These are phyloP conservation scores for Penicillium hesseltinei DNA, from an alignment of 2,329 filamentous ascomycete genomes.

Conservation along the genomic window DNA sequence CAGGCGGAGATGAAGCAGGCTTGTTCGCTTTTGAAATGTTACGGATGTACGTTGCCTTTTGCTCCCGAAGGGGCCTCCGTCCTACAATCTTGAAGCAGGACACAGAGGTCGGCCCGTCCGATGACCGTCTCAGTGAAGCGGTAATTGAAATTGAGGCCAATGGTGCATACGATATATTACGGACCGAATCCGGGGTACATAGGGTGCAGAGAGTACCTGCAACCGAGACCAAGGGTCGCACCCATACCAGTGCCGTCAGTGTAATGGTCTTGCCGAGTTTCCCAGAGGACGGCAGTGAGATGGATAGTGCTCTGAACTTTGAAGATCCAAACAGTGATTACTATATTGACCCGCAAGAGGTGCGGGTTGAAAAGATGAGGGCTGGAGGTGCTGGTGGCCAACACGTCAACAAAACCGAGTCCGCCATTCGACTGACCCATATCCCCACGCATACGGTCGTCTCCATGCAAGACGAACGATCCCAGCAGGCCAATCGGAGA, in stretches of 20 bases:
- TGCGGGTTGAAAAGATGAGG: constrained; percentile 83
- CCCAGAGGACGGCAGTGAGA: constrained; percentile 53
- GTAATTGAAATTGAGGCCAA: constrained; percentile 76
- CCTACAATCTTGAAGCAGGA: constrained; percentile 76
- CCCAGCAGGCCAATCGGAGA: constrained; percentile 84
- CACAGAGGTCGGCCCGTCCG: constrained; percentile 63
- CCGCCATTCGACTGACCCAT: constrained; percentile 89
- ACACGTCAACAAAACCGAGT: constrained; percentile 98
- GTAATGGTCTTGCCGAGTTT: constrained; percentile 91
- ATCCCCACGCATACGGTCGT: constrained; percentile 82
- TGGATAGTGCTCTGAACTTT: constrained; percentile 58
- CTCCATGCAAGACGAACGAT: constrained; percentile 87
- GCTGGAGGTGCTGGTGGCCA: constrained; percentile 90
- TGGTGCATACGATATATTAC: constrained; percentile 76
- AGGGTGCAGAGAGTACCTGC: constrained; percentile 89
- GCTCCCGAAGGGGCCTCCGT: constrained; percentile 65
- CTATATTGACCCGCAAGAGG: constrained; percentile 81
- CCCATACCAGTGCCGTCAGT: constrained; percentile 88
- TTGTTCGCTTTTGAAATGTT: constrained; percentile 86
- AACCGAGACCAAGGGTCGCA: constrained; percentile 86
- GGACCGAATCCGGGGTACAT: constrained; percentile 90
- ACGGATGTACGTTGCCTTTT: constrained; percentile 85
- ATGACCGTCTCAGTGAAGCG: constrained; percentile 76
- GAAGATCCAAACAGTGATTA: constrained; percentile 89
- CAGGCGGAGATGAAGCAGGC: constrained; percentile 85